A percentile compares a stretch with the other conserved stretches of the same genome.
Evolutionary conservation across 1,284 basidiomycete species (phyloP).

Genomic region (Meripilus lineatus): DNA sequence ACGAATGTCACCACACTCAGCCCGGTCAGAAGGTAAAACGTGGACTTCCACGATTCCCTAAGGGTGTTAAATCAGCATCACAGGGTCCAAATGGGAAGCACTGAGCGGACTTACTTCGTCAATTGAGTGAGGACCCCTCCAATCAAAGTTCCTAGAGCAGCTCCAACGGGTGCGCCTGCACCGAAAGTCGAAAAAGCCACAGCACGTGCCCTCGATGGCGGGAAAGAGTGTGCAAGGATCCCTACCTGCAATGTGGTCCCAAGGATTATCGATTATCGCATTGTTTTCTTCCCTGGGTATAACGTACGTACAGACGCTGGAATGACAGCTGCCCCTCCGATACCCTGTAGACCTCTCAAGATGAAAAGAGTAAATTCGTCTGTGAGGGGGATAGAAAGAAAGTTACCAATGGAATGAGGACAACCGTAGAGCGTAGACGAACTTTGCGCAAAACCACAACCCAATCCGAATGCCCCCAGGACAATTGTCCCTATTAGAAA

Average conservation of each 20-base stretch:
- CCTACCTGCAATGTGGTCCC: conserved; percentile 42
- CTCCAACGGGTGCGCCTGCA: conserved; percentile 78
- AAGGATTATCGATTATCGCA: not conserved
- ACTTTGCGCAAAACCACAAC: conserved; percentile 31
- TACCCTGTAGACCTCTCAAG: conserved; percentile 64
- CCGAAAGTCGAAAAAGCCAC: conserved; percentile 74
- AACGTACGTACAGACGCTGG: conserved; percentile 41
- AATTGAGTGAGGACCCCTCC: conserved; percentile 73
- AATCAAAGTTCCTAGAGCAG: conserved; percentile 58
- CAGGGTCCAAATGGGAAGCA: too few species aligned
- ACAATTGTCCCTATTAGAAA: conserved; percentile 44
- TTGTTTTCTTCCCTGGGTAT: not conserved
- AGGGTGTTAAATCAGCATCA: conserved; percentile 25
- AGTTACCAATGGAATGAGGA: too few species aligned
- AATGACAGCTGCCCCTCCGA: conserved; percentile 64
- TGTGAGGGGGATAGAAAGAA: too few species aligned
- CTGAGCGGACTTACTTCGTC: conserved; percentile 34
- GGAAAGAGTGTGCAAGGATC: conserved; percentile 73
- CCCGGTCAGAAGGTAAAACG: conserved; percentile 50
- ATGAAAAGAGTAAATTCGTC: conserved; percentile 45
- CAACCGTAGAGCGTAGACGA: too few species aligned
- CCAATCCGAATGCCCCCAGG: conserved; percentile 33
- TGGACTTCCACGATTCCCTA: conserved; percentile 60
- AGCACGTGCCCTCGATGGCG: conserved; percentile 59
- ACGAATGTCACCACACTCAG: conserved; percentile 35